Evolutionary conservation across 768 basidiomycete genomes (phyloP), one percentile per base, ranked within the genome.

Genomic region (Amanita rimosa): DNA sequence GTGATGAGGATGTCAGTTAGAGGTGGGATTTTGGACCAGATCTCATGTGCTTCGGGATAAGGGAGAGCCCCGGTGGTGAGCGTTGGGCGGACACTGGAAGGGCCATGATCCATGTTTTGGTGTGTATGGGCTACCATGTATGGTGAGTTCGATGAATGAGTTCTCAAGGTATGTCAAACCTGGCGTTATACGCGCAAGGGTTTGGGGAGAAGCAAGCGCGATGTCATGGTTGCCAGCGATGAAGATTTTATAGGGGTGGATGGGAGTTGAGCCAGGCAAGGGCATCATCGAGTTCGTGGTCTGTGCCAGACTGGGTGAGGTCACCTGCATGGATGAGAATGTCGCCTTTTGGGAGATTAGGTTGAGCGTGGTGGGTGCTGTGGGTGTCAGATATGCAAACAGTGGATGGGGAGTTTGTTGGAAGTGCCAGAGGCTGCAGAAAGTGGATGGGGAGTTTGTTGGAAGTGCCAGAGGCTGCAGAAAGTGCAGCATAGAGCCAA

Each of bases 331-430:
- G 69, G 39, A 72, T 64, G 33, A 71, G 61, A 41, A 71, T 63
- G 54, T 72, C 68, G 46, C 68, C 69, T 24, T 51, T 22, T 37
- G 70, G 69, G 31, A 69, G 54, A 16, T 54, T 26, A 6, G 65
- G 55, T 29, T 55, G 55, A 9, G 53, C 37, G 26, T 17, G 4
- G 37, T 67, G 66, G 16, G 55, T 52, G 53, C 62, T 68, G 53
- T 67, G 69, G 6, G 67, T 70, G 44, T 71, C 70, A 6, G 67
- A 66, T 46, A 70, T 61, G 58, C 63, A 64, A 41, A 71, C 64
- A 41, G 33, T 62, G 62, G 10, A 64, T 51, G 40, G 33, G 48
- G 21, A n/a, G 34, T 29, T 14, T 37, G 33, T 46, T 22, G 46
- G 46, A 13, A 35, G 33, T 38, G 10, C 33, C 24, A 35, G 37